A percentile compares a stretch with the other conserved stretches of the same genome.
Evolutionary conservation across 2,329 filamentous ascomycete genomes (phyloP).

Genomic region (Penicillium hordei): DNA sequence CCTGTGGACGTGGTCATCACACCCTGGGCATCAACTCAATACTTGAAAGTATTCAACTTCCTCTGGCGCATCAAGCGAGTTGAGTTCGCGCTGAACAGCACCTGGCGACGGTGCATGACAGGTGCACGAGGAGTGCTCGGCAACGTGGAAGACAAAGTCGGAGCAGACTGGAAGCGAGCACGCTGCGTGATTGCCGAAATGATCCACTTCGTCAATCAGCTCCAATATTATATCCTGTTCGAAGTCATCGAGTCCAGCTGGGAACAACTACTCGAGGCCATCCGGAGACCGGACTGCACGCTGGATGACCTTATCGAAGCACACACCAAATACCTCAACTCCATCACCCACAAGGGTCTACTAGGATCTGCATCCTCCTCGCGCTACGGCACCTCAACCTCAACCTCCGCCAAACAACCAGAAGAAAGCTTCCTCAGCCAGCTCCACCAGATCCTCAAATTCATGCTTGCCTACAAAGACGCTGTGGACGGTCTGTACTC

Average conservation of each 20-base stretch:
- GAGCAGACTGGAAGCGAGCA: conserved; percentile 83
- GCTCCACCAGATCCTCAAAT: conserved; percentile 85
- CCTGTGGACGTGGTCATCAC: conserved; percentile 97
- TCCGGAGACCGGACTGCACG: conserved; percentile 82
- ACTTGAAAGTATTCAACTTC: conserved; percentile 99
- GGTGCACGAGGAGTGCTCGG: conserved; percentile 87
- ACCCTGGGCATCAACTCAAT: conserved; percentile 91
- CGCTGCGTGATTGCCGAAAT: conserved; percentile 90
- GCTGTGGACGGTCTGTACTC: conserved; percentile 91
- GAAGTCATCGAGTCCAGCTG: conserved; percentile 97
- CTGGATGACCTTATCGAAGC: conserved; percentile 93
- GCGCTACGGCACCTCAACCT: conserved; percentile 26
- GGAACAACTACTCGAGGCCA: conserved; percentile 81
- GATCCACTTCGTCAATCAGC: conserved; percentile 95
- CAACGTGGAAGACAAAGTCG: conserved; percentile 69
- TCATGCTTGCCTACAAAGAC: conserved; percentile 92
- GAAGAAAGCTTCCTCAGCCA: conserved; percentile 86
- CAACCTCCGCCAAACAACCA: conserved; percentile 43
- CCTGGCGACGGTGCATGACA: conserved; percentile 95
- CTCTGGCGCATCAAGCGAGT: conserved; percentile 97
- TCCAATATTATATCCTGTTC: conserved; percentile 98
- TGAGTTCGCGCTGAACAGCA: conserved; percentile 86
- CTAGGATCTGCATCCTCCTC: conserved; percentile 63
- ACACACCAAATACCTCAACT: conserved; percentile 84
- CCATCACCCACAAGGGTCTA: conserved; percentile 94